Conservation (phyloP, 2,329 filamentous ascomycete genomes). For the Diaporthe vexans region DNA sequence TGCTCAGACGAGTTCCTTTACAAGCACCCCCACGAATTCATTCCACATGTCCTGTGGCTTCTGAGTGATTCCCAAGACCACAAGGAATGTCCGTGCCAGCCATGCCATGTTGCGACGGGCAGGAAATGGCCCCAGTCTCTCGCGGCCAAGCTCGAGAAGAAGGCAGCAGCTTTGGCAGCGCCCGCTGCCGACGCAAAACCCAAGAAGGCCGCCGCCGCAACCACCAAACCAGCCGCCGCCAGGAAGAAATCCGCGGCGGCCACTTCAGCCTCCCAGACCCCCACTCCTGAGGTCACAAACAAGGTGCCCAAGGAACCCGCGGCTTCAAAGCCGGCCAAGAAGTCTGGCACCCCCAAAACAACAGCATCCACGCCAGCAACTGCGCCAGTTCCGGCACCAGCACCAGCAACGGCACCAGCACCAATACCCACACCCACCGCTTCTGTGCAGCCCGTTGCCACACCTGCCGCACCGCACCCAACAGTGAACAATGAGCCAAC, state of each 20-base stretch:
- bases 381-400: background rate
- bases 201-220: constrained; percentile 25
- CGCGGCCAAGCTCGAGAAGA: constrained; percentile 37
- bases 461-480: constrained; percentile 17
- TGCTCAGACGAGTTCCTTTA: constrained; percentile 53
- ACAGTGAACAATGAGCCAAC: constrained; percentile 38
- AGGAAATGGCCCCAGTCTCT: constrained; percentile 38
- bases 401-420: background rate
- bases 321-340: constrained; percentile 30
- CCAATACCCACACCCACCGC: background rate
- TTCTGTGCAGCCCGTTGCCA: constrained; percentile 16
- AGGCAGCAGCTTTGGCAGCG: constrained; percentile 31
- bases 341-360: constrained; percentile 9
- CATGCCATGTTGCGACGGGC: constrained; percentile 39
- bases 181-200: constrained; percentile 33
- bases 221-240: constrained; percentile 21
- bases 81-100: constrained; percentile 64
- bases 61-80: constrained; percentile 62
- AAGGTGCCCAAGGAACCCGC: constrained; percentile 34
- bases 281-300: constrained; percentile 16
- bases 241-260: constrained; percentile 26
- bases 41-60: constrained; percentile 66
- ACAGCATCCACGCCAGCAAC: background rate
- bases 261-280: constrained; percentile 15
- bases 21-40: constrained; percentile 68